Base-by-base conservation (phyloP, 2,329 filamentous ascomycete species). In the Calonectria montana region DNA sequence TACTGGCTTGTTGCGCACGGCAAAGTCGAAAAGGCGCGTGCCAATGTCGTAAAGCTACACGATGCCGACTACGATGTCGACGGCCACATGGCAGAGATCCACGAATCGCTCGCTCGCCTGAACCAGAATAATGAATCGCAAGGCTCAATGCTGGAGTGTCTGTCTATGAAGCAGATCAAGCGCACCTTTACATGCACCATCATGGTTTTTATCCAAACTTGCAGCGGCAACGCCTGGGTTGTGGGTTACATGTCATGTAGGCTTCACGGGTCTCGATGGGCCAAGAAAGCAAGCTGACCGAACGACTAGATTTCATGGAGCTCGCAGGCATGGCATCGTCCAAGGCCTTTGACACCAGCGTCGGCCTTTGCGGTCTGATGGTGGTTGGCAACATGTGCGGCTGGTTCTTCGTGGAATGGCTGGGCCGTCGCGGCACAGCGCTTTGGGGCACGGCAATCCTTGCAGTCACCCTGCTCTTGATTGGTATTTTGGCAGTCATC, bases 1-100 rank as follows among this genome's bases (percentile, higher is more conserved):
- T 81, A 82, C 50, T 82, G 80, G 80, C 79, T 83, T 15, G 73
- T 82, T 2, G 78, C 80, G 2, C 80, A 81, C 45, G 78, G 76
- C 7, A 72, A 76, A 6, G 47, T 70, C 27, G 75, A 80, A 29
- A 79, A 83, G 66, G 82, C 82, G 10, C 73, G 80, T 3, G 55
- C 74, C 10, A 80, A 81, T 37, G 76, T 83, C n/a, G 70, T 72
- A 15, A 79, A 76, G 43, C 78, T 82, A 27, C 80, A 83, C 65
- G 65, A 63, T 27, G 55, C 73, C 4, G 71, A 74, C 43, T 80
- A 79, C 69, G 79, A 82, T 65, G 72, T 81, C 21, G 78, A 81
- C 50, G 80, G 79, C 25, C 76, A 80, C 72, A 77, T 82, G 71
- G 80, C 77, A 7, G 76, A 81, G 50, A 80, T 82, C 31, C 74